Conservation (phyloP, 2,329 filamentous ascomycete genomes). For the Cladosporium phlei region DNA sequence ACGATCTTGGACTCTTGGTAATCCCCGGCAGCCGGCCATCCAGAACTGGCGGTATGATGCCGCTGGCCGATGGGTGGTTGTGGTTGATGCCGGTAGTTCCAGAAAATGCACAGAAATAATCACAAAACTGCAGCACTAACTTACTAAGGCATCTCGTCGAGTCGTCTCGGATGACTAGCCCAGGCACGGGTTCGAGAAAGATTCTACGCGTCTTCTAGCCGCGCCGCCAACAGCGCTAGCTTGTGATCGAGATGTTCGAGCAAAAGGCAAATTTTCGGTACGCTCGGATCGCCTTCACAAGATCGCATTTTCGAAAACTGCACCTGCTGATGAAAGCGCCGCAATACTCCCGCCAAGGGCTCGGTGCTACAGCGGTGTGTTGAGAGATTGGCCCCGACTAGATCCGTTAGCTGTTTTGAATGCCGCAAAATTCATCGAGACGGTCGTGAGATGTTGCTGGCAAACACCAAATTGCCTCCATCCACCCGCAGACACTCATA, state of each 20-base stretch:
- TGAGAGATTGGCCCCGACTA: constrained; percentile 4
- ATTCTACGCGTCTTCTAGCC: constrained; percentile 11
- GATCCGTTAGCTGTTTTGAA: neutral
- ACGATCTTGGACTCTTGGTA: no score
- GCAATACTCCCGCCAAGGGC: constrained; percentile 9
- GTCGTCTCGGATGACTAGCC: no score
- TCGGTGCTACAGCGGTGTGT: constrained; percentile 12
- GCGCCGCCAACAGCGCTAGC: neutral
- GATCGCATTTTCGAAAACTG: no score
- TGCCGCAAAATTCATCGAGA: neutral
- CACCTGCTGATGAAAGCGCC: constrained; percentile 4
- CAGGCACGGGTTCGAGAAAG: neutral
- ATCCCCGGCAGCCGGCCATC: neutral
- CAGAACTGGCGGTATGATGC: no score
- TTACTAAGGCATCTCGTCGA: neutral
- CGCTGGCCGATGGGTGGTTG: no score
- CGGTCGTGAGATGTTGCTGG: neutral
- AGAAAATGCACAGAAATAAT: neutral
- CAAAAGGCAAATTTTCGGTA: constrained; percentile 12
- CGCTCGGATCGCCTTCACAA: constrained; percentile 12
- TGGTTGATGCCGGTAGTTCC: no score
- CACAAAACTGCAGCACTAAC: neutral
- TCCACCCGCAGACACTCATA: no score
- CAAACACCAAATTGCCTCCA: neutral
- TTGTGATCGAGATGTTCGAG: neutral